phyloP scores from a whole-genome alignment of 2,329 filamentous ascomycete genomes.

The Colletotrichum eremochloae region DNA sequence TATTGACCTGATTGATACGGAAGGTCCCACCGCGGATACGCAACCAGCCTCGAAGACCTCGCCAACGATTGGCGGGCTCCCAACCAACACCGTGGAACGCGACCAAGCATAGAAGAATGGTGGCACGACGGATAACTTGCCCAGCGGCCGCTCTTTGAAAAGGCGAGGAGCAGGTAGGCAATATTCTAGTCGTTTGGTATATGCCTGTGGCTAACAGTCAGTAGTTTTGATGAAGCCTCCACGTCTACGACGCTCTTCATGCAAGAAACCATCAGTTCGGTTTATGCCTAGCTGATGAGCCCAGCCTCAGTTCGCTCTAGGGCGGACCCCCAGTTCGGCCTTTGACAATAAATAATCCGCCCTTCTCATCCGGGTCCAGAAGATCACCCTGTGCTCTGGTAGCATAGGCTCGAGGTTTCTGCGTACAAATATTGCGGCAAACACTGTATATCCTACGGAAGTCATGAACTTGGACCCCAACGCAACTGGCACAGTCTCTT shows the following conservation, averaged over 20 bases:
- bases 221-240: background rate
- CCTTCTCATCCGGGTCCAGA: too few relatives aligned
- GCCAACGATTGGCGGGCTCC: background rate
- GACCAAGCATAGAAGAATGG: constrained; percentile 12
- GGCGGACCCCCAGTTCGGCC: too few relatives aligned
- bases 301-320: too few relatives aligned
- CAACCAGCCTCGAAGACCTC: background rate
- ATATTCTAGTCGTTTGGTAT: too few relatives aligned
- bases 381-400: too few relatives aligned
- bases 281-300: background rate
- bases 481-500: background rate
- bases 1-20: constrained; percentile 4
- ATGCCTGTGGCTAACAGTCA: background rate
- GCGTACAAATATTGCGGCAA: background rate
- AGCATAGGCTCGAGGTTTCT: background rate
- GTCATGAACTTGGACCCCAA: background rate
- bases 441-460: background rate
- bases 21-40: background rate
- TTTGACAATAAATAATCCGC: background rate
- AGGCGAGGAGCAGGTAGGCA: background rate
- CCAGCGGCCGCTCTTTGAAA: background rate
- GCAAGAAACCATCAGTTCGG: background rate
- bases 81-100: background rate
- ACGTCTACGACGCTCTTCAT: background rate
- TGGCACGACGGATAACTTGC: background rate